Conservation (phyloP, 257 asterid species). For the Solanum appendiculatum region DNA sequence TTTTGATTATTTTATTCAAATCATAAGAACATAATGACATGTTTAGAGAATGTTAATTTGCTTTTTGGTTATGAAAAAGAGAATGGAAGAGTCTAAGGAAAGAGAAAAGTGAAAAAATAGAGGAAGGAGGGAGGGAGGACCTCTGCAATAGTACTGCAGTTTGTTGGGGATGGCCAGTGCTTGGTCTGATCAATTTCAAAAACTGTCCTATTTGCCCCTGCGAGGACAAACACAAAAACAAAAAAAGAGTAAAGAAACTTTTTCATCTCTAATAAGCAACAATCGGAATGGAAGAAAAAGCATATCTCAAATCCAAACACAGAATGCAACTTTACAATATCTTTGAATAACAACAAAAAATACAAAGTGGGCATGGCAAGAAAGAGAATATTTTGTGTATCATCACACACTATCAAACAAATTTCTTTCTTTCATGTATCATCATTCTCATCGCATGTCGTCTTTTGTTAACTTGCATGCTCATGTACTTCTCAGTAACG, state of each 20-base stretch:
- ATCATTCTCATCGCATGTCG: background rate
- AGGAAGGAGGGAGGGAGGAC: slow-evolving; percentile 16
- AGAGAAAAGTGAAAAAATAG: background rate
- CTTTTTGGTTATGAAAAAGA: background rate
- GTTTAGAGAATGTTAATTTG: background rate
- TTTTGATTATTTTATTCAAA: background rate
- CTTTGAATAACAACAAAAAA: background rate
- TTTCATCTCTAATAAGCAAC: slow-evolving; percentile 22
- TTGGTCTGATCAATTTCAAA: slow-evolving; percentile 71
- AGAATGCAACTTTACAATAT: background rate
- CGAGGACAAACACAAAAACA: slow-evolving; percentile 20
- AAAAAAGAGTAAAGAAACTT: slow-evolving; percentile 10
- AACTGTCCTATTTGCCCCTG: slow-evolving; percentile 63
- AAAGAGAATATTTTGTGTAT: slow-evolving; percentile 3
- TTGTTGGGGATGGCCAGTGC: slow-evolving; percentile 70
- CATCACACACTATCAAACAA: background rate
- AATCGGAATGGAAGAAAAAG: slow-evolving; percentile 1
- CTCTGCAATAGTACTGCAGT: slow-evolving; percentile 55
- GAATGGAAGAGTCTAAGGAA: background rate
- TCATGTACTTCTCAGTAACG: background rate
- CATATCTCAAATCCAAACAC: slow-evolving; percentile 5
- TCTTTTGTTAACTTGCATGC: background rate
- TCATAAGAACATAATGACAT: slow-evolving; percentile 10
- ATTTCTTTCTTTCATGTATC: background rate
- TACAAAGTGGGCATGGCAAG: background rate